Evolutionary conservation across 805 yeast species (phyloP).

Genomic region (Saccharomycopsis sp.): DNA sequence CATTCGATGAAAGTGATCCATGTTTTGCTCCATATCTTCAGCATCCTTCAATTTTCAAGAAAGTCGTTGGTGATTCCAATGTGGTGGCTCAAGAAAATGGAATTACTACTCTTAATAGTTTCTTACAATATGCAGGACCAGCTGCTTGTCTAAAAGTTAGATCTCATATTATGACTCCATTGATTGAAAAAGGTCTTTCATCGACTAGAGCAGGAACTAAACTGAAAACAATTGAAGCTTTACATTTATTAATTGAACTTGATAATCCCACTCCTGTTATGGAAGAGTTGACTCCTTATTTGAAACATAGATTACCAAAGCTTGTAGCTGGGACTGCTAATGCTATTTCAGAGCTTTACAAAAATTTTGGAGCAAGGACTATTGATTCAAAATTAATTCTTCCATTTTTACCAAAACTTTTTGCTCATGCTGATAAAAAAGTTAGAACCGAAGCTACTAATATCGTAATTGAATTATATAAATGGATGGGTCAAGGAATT

Average conservation of each 20-base stretch:
- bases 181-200: conserved; percentile 76
- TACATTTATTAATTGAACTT: conserved; percentile 53
- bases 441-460: conserved; percentile 73
- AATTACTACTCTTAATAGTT: conserved; percentile 41
- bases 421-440: conserved; percentile 76
- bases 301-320: conserved; percentile 63
- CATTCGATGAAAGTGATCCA: conserved; percentile 45
- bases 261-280: conserved; percentile 57
- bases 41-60: conserved; percentile 45
- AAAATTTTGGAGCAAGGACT: conserved; percentile 52
- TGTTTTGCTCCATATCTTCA: conserved; percentile 40
- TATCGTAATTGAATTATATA: conserved; percentile 57
- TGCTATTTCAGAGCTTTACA: conserved; percentile 46
- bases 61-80: conserved; percentile 64
- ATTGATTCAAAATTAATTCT: conserved; percentile 49
- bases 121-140: conserved; percentile 47
- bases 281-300: conserved; percentile 53
- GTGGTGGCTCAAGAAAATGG: conserved; percentile 91
- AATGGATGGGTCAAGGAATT: conserved; percentile 61
- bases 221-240: conserved; percentile 48
- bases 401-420: conserved; percentile 52
- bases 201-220: conserved; percentile 71
- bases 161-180: conserved; percentile 31
- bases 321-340: conserved; percentile 57
- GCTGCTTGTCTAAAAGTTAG: conserved; percentile 32